Percentiles rank a stretch among this genome's conserved stretches.
Evolutionary conservation across 2,329 filamentous ascomycete species (phyloP).

Genomic region (Botrytis byssoidea): DNA sequence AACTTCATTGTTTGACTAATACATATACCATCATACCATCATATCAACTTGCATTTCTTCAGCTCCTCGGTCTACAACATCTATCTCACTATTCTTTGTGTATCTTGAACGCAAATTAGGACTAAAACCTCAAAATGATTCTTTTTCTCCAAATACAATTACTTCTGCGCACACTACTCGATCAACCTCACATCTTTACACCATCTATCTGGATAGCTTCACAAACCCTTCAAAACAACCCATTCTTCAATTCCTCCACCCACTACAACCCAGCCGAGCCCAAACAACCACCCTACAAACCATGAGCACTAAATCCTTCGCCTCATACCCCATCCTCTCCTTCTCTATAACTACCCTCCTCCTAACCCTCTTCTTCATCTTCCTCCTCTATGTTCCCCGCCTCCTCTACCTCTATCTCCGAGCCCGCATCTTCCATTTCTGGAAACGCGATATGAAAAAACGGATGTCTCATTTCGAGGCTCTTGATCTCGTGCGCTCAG

Average conservation of each 20-base stretch:
- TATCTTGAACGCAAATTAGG: not conserved
- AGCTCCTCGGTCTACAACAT: not conserved
- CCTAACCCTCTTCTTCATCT: not conserved
- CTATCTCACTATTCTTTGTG: not conserved
- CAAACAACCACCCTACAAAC: not conserved
- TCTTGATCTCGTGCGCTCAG: not conserved
- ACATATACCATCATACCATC: too few species aligned
- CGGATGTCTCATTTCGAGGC: not conserved
- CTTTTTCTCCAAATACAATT: rapidly evolving
- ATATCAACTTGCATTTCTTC: not conserved
- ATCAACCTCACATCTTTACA: not conserved
- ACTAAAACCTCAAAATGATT: not conserved
- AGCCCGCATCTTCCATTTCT: not conserved
- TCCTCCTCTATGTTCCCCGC: not conserved
- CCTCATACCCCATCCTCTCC: not conserved
- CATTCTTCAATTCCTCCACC: rapidly evolving
- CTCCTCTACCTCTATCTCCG: not conserved
- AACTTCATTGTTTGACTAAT: not conserved
- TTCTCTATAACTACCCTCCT: not conserved
- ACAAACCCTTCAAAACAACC: not conserved
- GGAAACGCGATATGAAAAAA: not conserved
- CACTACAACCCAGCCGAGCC: too few species aligned
- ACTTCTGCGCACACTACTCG: rapidly evolving
- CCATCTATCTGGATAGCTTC: not conserved
- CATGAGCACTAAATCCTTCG: not conserved